Base-by-base conservation (phyloP, 495 filamentous ascomycete species). In the Trypethelium eluteriae region DNA sequence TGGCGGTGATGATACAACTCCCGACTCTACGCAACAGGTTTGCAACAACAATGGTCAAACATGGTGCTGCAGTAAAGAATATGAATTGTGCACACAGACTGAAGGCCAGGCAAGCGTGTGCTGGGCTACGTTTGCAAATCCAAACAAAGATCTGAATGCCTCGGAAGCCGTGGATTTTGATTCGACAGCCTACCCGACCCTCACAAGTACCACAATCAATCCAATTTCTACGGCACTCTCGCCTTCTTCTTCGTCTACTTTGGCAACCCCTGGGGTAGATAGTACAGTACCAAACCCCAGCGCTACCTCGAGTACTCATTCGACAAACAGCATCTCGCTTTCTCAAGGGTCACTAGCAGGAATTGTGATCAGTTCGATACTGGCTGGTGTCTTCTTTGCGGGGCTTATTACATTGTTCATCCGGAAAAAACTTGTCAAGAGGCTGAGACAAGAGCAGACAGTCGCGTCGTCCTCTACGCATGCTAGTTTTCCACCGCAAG, bases 1-100 rank as follows among this genome's bases (percentile, higher is more conserved):
- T 53, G 49, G 49, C 49, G 49, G n/a, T 14, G 49, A 53, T 25
- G 18, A n/a, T n/a, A 53, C 49, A 53, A 53, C 49, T 14, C 49
- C 49, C 5, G 49, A 53, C 49, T 53, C 49, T 53, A 53, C 49
- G 49, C 49, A 53, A 53, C 49, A 53, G n/a, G 49, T 53, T 18
- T 53, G 49, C 49, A 53, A 53, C n/a, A 53, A 53, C 49, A 53
- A 53, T 18, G 49, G 49, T 5, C 11, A 16, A 53, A 53, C 49
- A 14, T 53, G 49, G 49, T 53, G 49, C n/a, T 53, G 49, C 18
- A 25, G n/a, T 18, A 53, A 53, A n/a, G 5, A 14, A 18, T 53
- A n/a, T 9, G 49, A 53, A n/a, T 5, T 11, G n/a, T 53, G 49
- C 49, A 53, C 49, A 18, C 49, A 53, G n/a, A 53, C 49, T 16